Percentiles rank a stretch among this genome's conserved stretches.
Evolutionary conservation across 352 stramenopile genomes (phyloP).

Genomic region (Globisporangium viniferum): DNA sequence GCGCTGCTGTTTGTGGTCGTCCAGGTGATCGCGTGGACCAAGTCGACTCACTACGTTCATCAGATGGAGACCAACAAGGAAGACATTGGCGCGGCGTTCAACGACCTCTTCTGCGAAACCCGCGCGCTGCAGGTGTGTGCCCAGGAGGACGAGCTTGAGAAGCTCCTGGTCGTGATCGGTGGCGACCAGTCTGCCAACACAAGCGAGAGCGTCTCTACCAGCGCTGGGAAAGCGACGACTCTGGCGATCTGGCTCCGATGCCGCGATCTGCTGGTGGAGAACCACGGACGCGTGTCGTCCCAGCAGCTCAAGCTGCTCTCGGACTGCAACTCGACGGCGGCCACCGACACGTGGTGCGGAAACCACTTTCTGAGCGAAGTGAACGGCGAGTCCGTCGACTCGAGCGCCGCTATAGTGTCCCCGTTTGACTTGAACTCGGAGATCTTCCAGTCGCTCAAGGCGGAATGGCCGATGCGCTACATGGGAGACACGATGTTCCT

Average conservation of each 20-base stretch:
- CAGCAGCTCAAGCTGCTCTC: conserved; percentile 14
- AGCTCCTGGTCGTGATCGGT: conserved; percentile 14
- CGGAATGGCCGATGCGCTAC: conserved; percentile 11
- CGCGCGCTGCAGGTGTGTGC: conserved; percentile 16
- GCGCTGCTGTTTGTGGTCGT: conserved; percentile 4
- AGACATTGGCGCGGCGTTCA: conserved; percentile 15
- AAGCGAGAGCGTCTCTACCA: not conserved
- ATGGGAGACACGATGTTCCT: conserved; percentile 5
- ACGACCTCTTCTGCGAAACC: conserved; percentile 20
- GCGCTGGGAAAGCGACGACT: not conserved
- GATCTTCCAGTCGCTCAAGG: conserved; percentile 14
- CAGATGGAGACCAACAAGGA: not conserved
- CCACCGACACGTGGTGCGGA: conserved; percentile 19
- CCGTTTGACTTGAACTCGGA: conserved; percentile 14
- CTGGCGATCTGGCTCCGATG: conserved; percentile 16
- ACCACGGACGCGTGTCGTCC: not conserved
- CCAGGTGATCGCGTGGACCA: conserved; percentile 13
- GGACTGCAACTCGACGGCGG: conserved; percentile 8
- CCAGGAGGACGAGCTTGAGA: conserved; percentile 7
- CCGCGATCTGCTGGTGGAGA: conserved; percentile 14
- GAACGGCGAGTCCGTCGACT: not conserved
- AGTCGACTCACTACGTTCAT: conserved; percentile 12
- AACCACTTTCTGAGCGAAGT: conserved; percentile 1
- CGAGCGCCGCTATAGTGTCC: not conserved
- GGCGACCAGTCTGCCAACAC: not conserved